Base-by-base conservation (phyloP, 306 rosid species). In the Crataegus laevigata region DNA sequence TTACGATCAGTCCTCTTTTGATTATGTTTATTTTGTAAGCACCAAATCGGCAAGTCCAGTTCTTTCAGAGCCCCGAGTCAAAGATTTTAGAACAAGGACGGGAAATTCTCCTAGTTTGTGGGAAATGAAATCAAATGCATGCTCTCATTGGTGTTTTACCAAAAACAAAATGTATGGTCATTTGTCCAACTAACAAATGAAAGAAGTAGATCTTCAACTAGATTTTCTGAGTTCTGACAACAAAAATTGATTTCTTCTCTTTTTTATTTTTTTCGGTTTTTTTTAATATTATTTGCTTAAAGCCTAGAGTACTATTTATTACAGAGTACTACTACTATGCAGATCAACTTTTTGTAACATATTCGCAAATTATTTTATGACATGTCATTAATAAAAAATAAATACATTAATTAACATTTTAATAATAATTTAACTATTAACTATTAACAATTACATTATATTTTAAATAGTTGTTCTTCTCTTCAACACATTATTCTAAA, bases 161-260 rank as follows among this genome's bases (percentile, higher is more conserved):
- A 47, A 47, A 47, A 47, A 47, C 18, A 47, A 47, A 17, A 1
- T 75, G 72, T 64, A 60, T 87, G 87, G 85, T 82, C 58, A 22
- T 73, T 62, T 80, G 76, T 86, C 91, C 88, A 91, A 80, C 88
- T 69, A 88, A 85, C 85, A 82, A 84, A 64, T 45, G 68, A 84
- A 84, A 66, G 87, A 61, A 86, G 82, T 63, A 13, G 40, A 86
- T 89, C 82, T 84, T 80, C 52, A 69, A 28, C 86, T 72, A 66
- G 79, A 90, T 87, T 62, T 82, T 83, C 82, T 82, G 75, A n/a
- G 62, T 36, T 77, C 91, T 86, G 88, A 79, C 89, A 69, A 62
- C 75, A 83, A 63, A 8, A 17, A 64, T 76, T 75, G 77, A 69
- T 32, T 25, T 75, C 42, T 72, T 38, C 8, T 65, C 5, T 60